Evolutionary conservation across 345 rosid species (phyloP).

Genomic region (Citrus trifoliata): DNA sequence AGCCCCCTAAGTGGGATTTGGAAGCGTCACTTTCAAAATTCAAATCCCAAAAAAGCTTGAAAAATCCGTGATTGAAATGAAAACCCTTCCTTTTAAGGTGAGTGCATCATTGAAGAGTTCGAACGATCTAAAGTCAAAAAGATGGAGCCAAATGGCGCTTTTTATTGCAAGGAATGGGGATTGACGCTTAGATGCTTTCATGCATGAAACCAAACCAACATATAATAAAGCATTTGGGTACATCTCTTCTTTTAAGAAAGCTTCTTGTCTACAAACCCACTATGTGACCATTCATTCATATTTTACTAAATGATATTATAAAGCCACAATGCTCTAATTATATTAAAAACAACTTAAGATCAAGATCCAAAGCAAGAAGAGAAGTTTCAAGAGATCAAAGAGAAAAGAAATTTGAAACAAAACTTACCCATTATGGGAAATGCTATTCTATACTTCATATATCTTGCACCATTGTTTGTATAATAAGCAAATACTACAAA

Average conservation of each 20-base stretch:
- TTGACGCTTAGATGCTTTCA: not conserved
- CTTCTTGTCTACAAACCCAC: not conserved
- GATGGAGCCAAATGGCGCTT: not conserved
- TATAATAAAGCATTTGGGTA: not conserved
- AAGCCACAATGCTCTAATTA: not conserved
- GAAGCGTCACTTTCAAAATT: not conserved
- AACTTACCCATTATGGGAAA: slow-evolving; percentile 14
- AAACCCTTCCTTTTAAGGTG: not conserved
- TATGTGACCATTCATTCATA: not conserved
- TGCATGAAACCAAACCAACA: not conserved
- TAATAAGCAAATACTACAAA: slow-evolving; percentile 8
- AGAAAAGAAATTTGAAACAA: not conserved
- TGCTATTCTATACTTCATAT: slow-evolving; percentile 1
- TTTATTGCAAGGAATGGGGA: not conserved
- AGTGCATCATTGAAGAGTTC: not conserved
- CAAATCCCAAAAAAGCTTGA: not conserved
- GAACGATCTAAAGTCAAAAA: not conserved
- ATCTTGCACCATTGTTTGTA: slow-evolving; percentile 19
- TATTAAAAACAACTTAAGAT: not conserved
- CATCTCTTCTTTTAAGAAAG: slow-evolving; percentile 10
- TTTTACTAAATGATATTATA: too few relatives aligned
- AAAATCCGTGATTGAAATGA: not conserved
- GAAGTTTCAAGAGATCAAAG: not conserved
- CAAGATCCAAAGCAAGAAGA: too few relatives aligned
- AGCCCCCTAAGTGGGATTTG: not conserved